Evolutionary conservation across 768 basidiomycete species (phyloP).

Genomic region (Candolleomyces eurysporus): DNA sequence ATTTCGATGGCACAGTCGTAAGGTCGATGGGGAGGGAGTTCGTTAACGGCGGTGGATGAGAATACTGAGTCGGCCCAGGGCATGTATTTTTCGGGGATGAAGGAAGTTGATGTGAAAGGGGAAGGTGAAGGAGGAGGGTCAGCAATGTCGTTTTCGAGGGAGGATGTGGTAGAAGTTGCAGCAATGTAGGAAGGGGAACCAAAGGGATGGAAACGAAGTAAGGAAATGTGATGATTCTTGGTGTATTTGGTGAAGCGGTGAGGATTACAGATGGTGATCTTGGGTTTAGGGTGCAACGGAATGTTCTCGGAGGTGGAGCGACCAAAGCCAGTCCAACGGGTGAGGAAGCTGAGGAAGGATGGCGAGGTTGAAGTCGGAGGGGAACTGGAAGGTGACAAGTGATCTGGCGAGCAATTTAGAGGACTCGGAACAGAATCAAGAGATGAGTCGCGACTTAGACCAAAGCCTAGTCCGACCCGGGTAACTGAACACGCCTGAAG

Average conservation of each 20-base stretch:
- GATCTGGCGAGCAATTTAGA: no score
- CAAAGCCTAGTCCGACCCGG: constrained; percentile 25
- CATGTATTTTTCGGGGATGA: neutral
- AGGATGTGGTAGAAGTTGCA: constrained; percentile 1
- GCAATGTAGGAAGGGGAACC: no score
- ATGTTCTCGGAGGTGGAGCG: no score
- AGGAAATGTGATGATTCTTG: constrained; percentile 17
- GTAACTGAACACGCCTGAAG: constrained; percentile 14
- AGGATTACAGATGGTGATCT: constrained; percentile 15
- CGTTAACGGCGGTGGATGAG: constrained; percentile 1
- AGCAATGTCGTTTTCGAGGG: neutral
- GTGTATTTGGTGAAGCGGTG: constrained; percentile 19
- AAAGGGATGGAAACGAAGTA: no score
- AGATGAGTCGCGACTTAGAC: no score
- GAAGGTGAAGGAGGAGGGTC: neutral
- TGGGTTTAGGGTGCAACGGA: no score
- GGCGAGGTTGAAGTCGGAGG: constrained; percentile 11
- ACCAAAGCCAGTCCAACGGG: constrained; percentile 18
- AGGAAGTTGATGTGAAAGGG: no score
- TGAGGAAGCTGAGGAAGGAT: constrained; percentile 10
- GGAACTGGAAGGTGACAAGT: neutral
- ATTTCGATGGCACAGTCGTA: constrained; percentile 11
- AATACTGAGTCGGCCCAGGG: constrained; percentile 5
- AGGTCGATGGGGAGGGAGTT: constrained; percentile 5
- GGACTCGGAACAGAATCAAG: no score